Conservation (phyloP, 148 eudicot genomes). For the Spergularia marina region DNA sequence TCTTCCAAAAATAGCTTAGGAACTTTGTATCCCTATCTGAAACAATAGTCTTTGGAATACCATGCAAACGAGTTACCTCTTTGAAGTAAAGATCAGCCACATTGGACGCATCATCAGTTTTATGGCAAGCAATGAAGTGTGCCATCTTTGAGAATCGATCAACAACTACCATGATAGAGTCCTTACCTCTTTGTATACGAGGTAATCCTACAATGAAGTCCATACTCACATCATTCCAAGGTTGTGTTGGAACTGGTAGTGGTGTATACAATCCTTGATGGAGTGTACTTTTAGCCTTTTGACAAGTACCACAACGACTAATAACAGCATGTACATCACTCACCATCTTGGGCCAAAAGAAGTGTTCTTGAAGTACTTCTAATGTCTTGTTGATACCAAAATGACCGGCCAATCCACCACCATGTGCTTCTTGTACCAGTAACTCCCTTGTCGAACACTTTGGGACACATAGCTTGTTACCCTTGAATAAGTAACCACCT, state of each 20-base stretch:
- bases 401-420: too few relatives aligned
- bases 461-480: too few relatives aligned
- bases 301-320: not conserved
- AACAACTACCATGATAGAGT: not conserved
- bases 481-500: too few relatives aligned
- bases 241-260: not conserved
- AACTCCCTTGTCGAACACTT: too few relatives aligned
- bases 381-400: too few relatives aligned
- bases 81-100: not conserved
- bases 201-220: not conserved
- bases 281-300: not conserved
- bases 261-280: not conserved
- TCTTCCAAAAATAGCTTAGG: too few relatives aligned
- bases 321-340: not conserved
- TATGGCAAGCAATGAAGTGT: not conserved
- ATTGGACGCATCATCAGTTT: not conserved
- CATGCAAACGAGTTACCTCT: not conserved
- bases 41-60: not conserved
- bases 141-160: not conserved
- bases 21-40: too few relatives aligned
- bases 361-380: not conserved
- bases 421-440: too few relatives aligned
- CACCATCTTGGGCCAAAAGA: not conserved
- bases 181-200: not conserved
- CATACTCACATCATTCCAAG: not conserved